A percentile compares a stretch with the other conserved stretches of the same genome.
phyloP scores from a whole-genome alignment of 2,329 filamentous ascomycete species.

The Penicillium sp. region DNA sequence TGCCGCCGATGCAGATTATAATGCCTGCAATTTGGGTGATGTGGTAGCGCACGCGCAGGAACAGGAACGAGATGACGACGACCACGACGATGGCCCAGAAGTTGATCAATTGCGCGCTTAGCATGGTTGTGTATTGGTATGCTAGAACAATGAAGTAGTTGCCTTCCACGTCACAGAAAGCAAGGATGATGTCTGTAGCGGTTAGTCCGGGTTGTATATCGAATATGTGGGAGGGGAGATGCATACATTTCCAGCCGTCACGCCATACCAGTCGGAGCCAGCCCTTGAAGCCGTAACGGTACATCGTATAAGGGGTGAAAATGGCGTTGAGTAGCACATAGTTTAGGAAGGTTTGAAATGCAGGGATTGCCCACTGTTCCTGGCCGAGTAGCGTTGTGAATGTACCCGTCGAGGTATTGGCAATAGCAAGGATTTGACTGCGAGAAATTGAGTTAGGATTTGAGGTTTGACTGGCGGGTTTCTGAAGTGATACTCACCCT shows the following conservation, averaged over 20 bases:
- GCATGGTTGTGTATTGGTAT: constrained; percentile 86
- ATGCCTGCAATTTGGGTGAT: constrained; percentile 82
- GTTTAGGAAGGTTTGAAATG: constrained; percentile 95
- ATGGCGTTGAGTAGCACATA: constrained; percentile 80
- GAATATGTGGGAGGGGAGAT: neutral
- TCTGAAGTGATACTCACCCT: constrained; percentile 51
- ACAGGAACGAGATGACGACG: constrained; percentile 74
- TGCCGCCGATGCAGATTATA: constrained; percentile 84
- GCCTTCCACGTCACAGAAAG: constrained; percentile 90
- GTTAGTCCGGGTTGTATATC: neutral
- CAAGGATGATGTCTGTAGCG: constrained; percentile 68
- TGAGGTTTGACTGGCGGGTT: neutral
- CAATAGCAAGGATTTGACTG: constrained; percentile 77
- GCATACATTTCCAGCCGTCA: constrained; percentile 81
- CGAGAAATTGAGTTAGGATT: constrained; percentile 8
- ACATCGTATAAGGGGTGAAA: constrained; percentile 76
- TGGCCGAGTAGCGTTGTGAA: constrained; percentile 72
- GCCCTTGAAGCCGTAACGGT: constrained; percentile 71
- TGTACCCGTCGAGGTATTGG: constrained; percentile 90
- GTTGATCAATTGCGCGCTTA: constrained; percentile 93
- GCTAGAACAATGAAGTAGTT: constrained; percentile 98
- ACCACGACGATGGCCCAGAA: constrained; percentile 98
- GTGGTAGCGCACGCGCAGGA: constrained; percentile 88
- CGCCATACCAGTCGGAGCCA: constrained; percentile 62
- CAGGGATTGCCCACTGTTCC: constrained; percentile 75